A percentile compares a stretch with the other conserved stretches of the same genome.
Conservation (phyloP, 2,329 filamentous ascomycete species). For the Eutypa lata region DNA sequence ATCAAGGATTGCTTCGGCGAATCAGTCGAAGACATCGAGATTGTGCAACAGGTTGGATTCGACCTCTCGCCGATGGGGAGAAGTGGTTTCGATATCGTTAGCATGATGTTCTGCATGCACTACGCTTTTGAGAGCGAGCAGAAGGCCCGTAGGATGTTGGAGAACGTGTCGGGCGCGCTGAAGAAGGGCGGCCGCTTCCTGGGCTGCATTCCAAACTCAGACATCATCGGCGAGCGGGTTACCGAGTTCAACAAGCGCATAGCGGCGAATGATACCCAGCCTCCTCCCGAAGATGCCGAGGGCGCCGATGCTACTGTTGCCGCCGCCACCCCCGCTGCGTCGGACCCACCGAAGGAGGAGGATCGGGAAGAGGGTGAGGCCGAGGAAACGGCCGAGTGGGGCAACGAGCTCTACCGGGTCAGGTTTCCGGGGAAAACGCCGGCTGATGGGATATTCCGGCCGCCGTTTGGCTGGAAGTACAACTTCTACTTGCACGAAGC, state of each 20-base stretch:
- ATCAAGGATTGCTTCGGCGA: slow-evolving; percentile 92
- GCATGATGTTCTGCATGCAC: slow-evolving; percentile 99
- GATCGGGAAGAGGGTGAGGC: slow-evolving; percentile 56
- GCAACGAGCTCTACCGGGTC: slow-evolving; percentile 89
- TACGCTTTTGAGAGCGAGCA: slow-evolving; percentile 94
- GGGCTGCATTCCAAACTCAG: slow-evolving; percentile 94
- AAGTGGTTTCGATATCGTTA: slow-evolving; percentile 91
- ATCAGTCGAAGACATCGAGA: slow-evolving; percentile 74
- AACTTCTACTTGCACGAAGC: slow-evolving; percentile 95
- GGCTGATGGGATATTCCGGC: slow-evolving; percentile 84
- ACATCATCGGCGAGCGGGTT: slow-evolving; percentile 80
- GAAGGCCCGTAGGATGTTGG: slow-evolving; percentile 87
- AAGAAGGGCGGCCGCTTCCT: slow-evolving; percentile 95
- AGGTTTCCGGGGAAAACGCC: slow-evolving; percentile 82
- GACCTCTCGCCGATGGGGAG: slow-evolving; percentile 70
- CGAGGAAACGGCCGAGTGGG: slow-evolving; percentile 74
- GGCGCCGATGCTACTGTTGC: neutral
- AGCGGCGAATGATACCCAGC: slow-evolving; percentile 24
- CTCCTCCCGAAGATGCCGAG: slow-evolving; percentile 20
- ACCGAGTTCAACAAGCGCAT: slow-evolving; percentile 66
- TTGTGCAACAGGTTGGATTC: slow-evolving; percentile 84
- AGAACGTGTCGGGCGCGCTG: slow-evolving; percentile 83
- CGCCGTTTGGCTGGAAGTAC: slow-evolving; percentile 97
- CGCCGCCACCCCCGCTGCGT: slow-evolving; percentile 5
- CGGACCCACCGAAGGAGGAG: slow-evolving; percentile 24